A percentile compares a stretch with the other conserved stretches of the same genome.
Conservation (phyloP, 139 green algal species). For the Tetraselmis chui region DNA sequence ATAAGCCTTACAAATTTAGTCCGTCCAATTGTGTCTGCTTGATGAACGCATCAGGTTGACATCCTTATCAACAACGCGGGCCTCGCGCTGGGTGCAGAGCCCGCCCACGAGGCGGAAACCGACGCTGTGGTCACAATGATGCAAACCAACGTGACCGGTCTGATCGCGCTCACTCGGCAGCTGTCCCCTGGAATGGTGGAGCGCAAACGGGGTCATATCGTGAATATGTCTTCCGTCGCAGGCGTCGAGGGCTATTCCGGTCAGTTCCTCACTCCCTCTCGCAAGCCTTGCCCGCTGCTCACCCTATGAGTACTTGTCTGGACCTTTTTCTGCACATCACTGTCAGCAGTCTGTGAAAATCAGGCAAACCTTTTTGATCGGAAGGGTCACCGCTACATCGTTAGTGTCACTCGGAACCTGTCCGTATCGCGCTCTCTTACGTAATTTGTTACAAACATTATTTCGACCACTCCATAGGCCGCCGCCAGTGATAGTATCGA, state of each 20-base stretch:
- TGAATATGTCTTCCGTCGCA: slow-evolving; percentile 73
- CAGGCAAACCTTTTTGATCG: no score
- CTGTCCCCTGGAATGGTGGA: slow-evolving; percentile 58
- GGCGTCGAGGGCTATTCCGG: slow-evolving; percentile 59
- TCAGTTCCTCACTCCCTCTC: no score
- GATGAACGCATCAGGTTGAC: no score
- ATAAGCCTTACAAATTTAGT: no score
- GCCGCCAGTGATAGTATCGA: no score
- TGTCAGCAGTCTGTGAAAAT: no score
- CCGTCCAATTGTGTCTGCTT: no score
- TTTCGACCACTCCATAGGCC: no score
- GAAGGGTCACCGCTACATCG: slow-evolving; percentile 25
- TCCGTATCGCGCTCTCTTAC: neutral
- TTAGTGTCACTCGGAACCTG: slow-evolving; percentile 3
- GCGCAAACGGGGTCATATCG: slow-evolving; percentile 64
- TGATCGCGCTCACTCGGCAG: slow-evolving; percentile 55
- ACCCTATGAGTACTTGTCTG: no score
- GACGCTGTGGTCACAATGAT: slow-evolving; percentile 52
- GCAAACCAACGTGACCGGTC: slow-evolving; percentile 66
- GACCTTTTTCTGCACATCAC: no score
- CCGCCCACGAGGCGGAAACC: slow-evolving; percentile 31
- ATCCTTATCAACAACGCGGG: slow-evolving; percentile 86
- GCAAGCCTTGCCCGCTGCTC: no score
- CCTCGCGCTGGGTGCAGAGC: slow-evolving; percentile 51
- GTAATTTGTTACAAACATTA: no score